Base-by-base conservation (phyloP, 345 rosid species). In the Murraya paniculata region DNA sequence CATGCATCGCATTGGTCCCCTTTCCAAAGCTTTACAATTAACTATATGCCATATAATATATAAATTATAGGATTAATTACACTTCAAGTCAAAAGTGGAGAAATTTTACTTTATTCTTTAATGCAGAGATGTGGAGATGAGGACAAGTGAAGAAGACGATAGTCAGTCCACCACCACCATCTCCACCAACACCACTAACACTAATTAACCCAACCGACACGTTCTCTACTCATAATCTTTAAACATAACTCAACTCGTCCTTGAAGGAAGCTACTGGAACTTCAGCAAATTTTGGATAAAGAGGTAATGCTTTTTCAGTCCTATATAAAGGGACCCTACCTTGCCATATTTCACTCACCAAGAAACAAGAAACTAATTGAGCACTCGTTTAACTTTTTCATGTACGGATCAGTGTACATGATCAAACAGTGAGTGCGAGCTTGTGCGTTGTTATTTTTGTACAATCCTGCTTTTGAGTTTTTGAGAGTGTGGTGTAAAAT, bases 171-270 rank as follows among this genome's bases (percentile, higher is more conserved):
- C 27, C 30, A 22, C 45, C 53, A 33, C 33, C 68, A 28, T 65
- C 78, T 39, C 72, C 62, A 82, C 64, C 71, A 45, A 28, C 81
- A 81, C 77, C 80, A 81, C 77, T 78, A 76, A 41, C 53, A 30
- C 59, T 35, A 8, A 39, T 39, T 39, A 35, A 55, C 72, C 16
- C 73, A 53, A 28, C 81, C 24, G 41, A 81, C 69, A 58, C 73
- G 69, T 76, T 71, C 72, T 10, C 2, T 1, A 41, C 30, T 39
- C 18, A 24, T 74, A 2, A 41, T 50, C 24, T 59, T 69, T 30
- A 61, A 22, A 31, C 11, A 45, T 45, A 45, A 45, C 13, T 45
- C 13, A 45, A 45, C 50, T 45, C 50, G 5, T 25, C 19, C 36
- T 21, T 7, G 31, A 58, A 19, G 64, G 84, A 82, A 82, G 56